Evolutionary conservation across 2,329 filamentous ascomycete genomes (phyloP), one percentile per base, ranked within the genome.

Genomic region (Penicillium aurantiogriseum): DNA sequence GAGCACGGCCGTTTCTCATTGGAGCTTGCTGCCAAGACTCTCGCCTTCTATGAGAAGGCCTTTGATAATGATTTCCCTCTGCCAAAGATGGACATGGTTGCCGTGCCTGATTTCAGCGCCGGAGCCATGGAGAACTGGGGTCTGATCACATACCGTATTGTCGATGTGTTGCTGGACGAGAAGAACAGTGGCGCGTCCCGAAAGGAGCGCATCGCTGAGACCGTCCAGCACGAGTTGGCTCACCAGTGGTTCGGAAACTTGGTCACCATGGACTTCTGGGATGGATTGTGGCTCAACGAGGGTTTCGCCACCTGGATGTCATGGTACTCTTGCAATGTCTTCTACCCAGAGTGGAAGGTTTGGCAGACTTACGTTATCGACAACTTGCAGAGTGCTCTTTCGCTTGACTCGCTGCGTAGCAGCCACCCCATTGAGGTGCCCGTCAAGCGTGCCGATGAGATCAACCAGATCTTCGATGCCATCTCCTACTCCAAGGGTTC

Each of bases 51-150:
- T 78, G 93, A 97, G 76, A 91, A 96, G 78, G 90, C 91, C 2
- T 97, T 97, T 66, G 90, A 90, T 65, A 92, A 87, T 73, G 81
- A 89, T 33, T 97, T 94, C 71, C 91, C 91, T 7, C 80, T 96
- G 42, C 91, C 91, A 51, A 96, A 96, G 83, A 94, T 96, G 90
- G 91, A 96, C 76, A 94, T 96, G 88, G 88, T 96, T 66, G 92
- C 93, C 44, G 92, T 97, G 70, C 93, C 93, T 17, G 93, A 97
- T 73, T 97, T 97, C 73, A 91, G 91, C 50, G 91, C 92, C 48
- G 93, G 93, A 61, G 93, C 92, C 58, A 97, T 97, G 92, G 92
- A 97, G 82, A 97, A 97, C 76, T 97, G 93, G 93, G 93, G 93
- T 71, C 81, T 97, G 51, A 87, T 97, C 66, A 97, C 93, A 7